Base-by-base conservation (phyloP, 768 basidiomycete genomes). In the Mycena vulgaris region DNA sequence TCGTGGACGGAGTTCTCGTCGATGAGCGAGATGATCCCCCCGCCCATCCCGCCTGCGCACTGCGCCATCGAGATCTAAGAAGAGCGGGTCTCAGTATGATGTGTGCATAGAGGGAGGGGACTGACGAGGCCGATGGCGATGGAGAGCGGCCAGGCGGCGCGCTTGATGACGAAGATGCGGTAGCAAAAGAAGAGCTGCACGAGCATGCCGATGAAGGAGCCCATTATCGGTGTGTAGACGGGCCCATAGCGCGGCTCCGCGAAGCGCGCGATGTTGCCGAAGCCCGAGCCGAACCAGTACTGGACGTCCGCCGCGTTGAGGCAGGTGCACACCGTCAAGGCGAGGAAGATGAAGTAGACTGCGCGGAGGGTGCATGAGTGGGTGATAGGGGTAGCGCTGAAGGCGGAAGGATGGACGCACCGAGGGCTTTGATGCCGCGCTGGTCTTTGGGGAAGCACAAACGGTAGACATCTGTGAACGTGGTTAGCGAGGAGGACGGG, bases 151-250 rank as follows among this genome's bases (percentile, higher is more conserved):
- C 68, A 69, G 27, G 49, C 56, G 8, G 55, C 16, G 28, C 47
- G 56, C 35, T 25, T 17, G 11, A 69, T 51, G 56, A 51, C 37
- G 56, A 49, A 3, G 35, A 69, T 69, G 30, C 68, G 61, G 37
- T 42, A 53, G 47, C 33, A 49, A 49, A 69, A 69, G 37, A 69
- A 69, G 21, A 63, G 53, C 23, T 69, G 68, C n/a, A 59, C 68
- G 19, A 64, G 33, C 61, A 45, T 51, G 13, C 47, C 68, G n/a
- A 69, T 53, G 37, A 69, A 14, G 0, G 62, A 48, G 68, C 68
- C 68, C 55, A 64, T 40, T 28, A 64, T 35, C 13, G 68, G 62
- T 2, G 55, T 51, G 62, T 69, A 69, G 45, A 56, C 48, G 25
- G 13, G 33, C 23, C 47, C 58, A 28, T 39, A 14, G 3, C 42